Evolutionary conservation across 1,284 basidiomycete species (phyloP).

Genomic region (Caloboletus inedulis): DNA sequence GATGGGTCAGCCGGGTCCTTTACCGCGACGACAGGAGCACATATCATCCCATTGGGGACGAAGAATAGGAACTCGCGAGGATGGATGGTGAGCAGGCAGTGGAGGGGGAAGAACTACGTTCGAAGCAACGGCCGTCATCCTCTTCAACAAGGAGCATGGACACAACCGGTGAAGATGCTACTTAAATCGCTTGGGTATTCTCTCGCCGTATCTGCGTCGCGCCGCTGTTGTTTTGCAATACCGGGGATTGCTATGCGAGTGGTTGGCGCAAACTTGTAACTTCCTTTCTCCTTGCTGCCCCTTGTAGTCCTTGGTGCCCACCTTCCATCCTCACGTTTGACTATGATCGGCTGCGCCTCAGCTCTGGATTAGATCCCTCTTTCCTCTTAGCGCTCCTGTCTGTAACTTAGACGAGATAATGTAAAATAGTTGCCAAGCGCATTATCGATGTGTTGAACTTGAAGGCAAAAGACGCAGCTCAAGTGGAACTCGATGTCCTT

Average conservation of each 20-base stretch:
- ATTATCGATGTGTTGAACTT: background rate
- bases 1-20: conserved; percentile 53
- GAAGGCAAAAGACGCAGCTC: background rate
- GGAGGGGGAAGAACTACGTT: conserved; percentile 21
- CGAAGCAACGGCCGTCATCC: conserved; percentile 12
- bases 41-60: conserved; percentile 55
- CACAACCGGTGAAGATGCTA: conserved; percentile 6
- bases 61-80: conserved; percentile 73
- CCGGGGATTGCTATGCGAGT: conserved; percentile 5
- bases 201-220: conserved; percentile 1
- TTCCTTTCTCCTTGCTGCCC: conserved; percentile 2
- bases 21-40: conserved; percentile 43
- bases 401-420: conserved; percentile 20
- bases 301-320: conserved; percentile 8
- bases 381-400: conserved; percentile 1
- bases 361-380: conserved; percentile 1
- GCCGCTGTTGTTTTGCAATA: conserved; percentile 5
- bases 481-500: conserved; percentile 27
- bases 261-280: conserved; percentile 3
- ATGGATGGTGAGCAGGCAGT: conserved; percentile 37
- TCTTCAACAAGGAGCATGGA: conserved; percentile 13
- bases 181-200: conserved; percentile 4
- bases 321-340: conserved; percentile 31
- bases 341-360: conserved; percentile 2
- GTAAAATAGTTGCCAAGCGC: conserved; percentile 9